Conservation (phyloP, 2,329 filamentous ascomycete species). For the Aspergillus caelatus region DNA sequence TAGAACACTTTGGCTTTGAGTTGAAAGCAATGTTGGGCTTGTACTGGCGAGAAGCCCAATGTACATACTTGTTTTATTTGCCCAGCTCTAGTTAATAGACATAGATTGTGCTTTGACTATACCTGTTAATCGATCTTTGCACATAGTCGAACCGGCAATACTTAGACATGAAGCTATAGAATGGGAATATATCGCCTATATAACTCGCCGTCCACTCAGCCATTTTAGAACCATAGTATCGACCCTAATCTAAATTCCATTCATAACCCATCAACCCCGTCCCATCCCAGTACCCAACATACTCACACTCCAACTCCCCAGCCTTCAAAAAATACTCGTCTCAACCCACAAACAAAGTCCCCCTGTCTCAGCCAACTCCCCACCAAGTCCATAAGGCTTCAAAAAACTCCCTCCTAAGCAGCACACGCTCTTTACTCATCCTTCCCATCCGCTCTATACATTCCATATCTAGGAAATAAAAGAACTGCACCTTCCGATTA, state of each 20-base stretch:
- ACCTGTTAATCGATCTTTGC: too few relatives aligned
- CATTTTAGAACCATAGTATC: background rate
- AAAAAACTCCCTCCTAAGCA: slow-evolving; percentile 14
- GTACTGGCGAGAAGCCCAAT: background rate
- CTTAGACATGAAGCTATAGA: background rate
- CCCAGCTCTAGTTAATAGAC: background rate
- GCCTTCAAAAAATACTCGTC: slow-evolving; percentile 19
- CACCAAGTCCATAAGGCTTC: slow-evolving; percentile 15
- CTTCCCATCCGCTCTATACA: too few relatives aligned
- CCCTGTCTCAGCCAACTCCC: slow-evolving; percentile 6
- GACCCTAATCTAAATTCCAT: background rate
- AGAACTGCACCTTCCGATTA: too few relatives aligned
- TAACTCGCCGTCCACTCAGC: background rate
- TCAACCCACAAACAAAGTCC: slow-evolving; percentile 22
- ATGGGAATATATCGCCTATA: background rate
- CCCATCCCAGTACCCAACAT: slow-evolving; percentile 22
- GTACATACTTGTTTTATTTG: background rate
- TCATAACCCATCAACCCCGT: slow-evolving; percentile 17
- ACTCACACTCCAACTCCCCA: slow-evolving; percentile 20
- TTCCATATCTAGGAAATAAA: too few relatives aligned
- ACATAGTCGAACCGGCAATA: too few relatives aligned
- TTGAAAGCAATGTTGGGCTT: background rate
- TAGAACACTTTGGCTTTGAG: background rate
- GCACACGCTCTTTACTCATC: too few relatives aligned
- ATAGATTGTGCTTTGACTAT: background rate